phyloP scores from a whole-genome alignment of 331 rosid species.

The Erythrophleum ivorense region DNA sequence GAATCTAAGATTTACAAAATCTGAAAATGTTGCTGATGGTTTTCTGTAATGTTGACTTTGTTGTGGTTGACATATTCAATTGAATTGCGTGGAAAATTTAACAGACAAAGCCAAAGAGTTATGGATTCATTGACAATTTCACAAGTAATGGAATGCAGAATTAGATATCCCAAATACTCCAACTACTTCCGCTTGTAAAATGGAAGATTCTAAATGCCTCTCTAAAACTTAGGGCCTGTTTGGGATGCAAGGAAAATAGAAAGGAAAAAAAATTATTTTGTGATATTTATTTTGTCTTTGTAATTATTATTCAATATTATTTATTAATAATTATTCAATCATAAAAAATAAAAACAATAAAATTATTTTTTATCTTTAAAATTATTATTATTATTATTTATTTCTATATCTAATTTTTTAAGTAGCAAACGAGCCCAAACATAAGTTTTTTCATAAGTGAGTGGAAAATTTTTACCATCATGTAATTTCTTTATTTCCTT shows the following conservation, averaged over 20 bases:
- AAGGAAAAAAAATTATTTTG: too few relatives aligned
- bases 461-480: too few relatives aligned
- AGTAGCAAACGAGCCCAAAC: too few relatives aligned
- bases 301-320: too few relatives aligned
- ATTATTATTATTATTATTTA: too few relatives aligned
- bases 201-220: background rate
- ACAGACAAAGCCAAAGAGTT: background rate
- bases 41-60: background rate
- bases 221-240: too few relatives aligned
- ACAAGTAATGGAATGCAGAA: background rate
- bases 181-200: background rate
- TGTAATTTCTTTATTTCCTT: background rate
- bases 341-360: too few relatives aligned
- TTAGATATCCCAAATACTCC: background rate
- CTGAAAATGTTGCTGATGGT: background rate
- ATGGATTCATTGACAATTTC: background rate
- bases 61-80: background rate
- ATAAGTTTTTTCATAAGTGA: background rate
- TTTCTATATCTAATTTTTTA: too few relatives aligned
- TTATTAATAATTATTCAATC: too few relatives aligned
- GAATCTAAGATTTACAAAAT: background rate
- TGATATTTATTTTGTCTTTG: too few relatives aligned
- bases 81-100: background rate
- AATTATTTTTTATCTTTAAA: too few relatives aligned
- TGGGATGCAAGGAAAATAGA: too few relatives aligned